Evolutionary conservation across 2,329 filamentous ascomycete species (phyloP).

Genomic region (Berkeleyomyces basicola): DNA sequence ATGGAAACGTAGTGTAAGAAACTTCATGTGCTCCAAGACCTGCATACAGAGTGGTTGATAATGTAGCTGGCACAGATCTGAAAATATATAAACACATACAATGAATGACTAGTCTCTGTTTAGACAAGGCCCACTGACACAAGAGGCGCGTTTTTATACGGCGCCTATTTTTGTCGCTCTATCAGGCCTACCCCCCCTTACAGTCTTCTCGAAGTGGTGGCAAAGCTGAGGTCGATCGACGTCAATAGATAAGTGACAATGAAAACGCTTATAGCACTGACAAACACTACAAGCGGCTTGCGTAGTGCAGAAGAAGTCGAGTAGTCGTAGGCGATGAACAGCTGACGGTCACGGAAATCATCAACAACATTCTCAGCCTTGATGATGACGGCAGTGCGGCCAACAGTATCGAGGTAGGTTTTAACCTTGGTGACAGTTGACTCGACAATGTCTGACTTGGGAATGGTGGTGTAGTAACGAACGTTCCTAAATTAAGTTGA

Average conservation of each 20-base stretch:
- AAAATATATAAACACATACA: no score
- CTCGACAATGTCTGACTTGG: conserved; percentile 41
- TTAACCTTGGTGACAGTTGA: conserved; percentile 48
- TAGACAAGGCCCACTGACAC: no score
- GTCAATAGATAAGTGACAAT: conserved; percentile 57
- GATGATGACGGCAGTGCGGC: conserved; percentile 66
- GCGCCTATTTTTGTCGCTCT: neutral
- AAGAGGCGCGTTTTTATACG: no score
- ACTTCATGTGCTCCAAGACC: no score
- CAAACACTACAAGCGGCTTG: conserved; percentile 73
- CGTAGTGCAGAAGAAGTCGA: conserved; percentile 56
- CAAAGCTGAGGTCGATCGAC: conserved; percentile 65
- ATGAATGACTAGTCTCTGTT: no score
- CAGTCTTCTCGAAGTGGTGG: conserved; percentile 12
- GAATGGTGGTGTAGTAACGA: conserved; percentile 58
- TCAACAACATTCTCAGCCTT: conserved; percentile 78
- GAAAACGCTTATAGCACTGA: conserved; percentile 58
- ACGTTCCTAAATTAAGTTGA: conserved; percentile 45
- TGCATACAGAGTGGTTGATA: no score
- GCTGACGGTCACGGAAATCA: conserved; percentile 66
- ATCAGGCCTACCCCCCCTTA: neutral
- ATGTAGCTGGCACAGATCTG: no score
- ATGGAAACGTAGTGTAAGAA: no score
- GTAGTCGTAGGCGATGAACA: conserved; percentile 81
- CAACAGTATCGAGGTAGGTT: conserved; percentile 87